phyloP scores from a whole-genome alignment of 345 rosid genomes.

The Melastoma malabathricum region DNA sequence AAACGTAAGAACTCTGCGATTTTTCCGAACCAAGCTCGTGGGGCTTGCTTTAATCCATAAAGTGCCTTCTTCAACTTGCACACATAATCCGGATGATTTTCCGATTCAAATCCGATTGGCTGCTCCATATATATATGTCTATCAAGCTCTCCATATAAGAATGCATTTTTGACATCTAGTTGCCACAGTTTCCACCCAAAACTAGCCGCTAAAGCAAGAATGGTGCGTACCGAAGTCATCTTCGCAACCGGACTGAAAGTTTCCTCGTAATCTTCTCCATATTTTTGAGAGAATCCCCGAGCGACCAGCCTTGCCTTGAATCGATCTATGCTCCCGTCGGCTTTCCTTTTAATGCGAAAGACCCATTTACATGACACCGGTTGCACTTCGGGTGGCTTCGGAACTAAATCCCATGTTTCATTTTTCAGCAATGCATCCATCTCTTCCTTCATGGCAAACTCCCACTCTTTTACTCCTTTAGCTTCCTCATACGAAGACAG shows the following conservation, averaged over 20 bases:
- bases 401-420: not conserved
- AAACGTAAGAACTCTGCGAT: not conserved
- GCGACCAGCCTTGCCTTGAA: not conserved
- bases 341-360: not conserved
- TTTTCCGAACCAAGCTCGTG: not conserved
- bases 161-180: not conserved
- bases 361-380: slow-evolving; percentile 1
- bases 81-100: not conserved
- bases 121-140: not conserved
- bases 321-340: not conserved
- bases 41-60: too few relatives aligned
- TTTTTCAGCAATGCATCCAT: not conserved
- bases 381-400: not conserved
- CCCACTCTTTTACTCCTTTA: not conserved
- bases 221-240: not conserved
- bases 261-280: not conserved
- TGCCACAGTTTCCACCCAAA: not conserved
- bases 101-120: not conserved
- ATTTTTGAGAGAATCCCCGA: not conserved
- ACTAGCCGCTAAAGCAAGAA: not conserved
- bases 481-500: not conserved
- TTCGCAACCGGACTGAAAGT: not conserved
- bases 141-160: not conserved
- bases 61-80: too few relatives aligned
- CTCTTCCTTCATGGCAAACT: not conserved